A percentile compares a stretch with the other conserved stretches of the same genome.
Evolutionary conservation across 441 rosid species (phyloP).

Genomic region (Isatis lusitanica): DNA sequence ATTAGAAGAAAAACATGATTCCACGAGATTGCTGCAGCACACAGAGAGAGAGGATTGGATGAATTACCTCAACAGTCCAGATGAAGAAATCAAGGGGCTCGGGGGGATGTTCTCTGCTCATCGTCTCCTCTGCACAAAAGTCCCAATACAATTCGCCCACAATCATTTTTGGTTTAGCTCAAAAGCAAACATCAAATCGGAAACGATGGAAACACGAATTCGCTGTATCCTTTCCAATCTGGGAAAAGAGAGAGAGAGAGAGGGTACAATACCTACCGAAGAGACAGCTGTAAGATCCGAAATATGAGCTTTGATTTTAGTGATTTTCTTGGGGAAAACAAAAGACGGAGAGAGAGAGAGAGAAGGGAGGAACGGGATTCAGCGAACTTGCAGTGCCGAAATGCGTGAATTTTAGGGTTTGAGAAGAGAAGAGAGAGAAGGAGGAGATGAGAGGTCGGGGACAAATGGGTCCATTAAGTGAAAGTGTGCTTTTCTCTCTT

Average conservation of each 20-base stretch:
- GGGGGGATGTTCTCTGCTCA: conserved; percentile 82
- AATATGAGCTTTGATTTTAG: conserved; percentile 26
- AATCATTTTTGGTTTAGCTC: not conserved
- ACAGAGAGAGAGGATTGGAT: not conserved
- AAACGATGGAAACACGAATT: not conserved
- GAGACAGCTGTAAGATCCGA: conserved; percentile 54
- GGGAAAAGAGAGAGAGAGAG: not conserved
- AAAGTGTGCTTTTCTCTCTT: conserved; percentile 1
- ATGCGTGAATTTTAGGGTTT: conserved; percentile 35
- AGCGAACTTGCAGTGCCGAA: conserved; percentile 30
- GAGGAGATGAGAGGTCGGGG: conserved; percentile 14
- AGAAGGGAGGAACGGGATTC: conserved; percentile 8
- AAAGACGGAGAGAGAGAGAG: conserved; percentile 25
- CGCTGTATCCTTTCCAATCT: conserved; percentile 4
- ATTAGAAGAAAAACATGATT: too few species aligned
- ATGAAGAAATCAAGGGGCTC: conserved; percentile 99
- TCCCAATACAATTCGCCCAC: conserved; percentile 33
- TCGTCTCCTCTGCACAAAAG: conserved; percentile 41
- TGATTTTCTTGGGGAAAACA: conserved; percentile 36
- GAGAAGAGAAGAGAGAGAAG: not conserved
- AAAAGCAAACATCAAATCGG: conserved; percentile 6
- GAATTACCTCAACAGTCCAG: conserved; percentile 95
- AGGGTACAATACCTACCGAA: conserved; percentile 19
- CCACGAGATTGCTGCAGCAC: not conserved
- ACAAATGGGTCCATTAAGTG: conserved; percentile 37